Conservation (phyloP, 2,329 filamentous ascomycete species). For the Neocatenulostroma microsporum region DNA sequence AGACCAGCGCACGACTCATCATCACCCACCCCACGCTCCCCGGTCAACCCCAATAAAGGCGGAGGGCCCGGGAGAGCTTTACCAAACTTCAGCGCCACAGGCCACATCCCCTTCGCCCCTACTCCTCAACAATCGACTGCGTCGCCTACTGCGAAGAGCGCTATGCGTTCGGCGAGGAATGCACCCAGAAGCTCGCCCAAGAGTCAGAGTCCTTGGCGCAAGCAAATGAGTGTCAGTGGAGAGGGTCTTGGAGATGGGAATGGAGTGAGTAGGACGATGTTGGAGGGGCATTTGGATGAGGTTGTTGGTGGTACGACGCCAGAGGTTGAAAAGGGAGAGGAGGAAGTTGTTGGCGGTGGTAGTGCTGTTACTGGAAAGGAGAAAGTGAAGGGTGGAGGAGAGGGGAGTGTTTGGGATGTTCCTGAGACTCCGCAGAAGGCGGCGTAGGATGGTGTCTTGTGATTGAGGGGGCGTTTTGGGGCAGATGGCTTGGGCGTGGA, state of each 20-base stretch:
- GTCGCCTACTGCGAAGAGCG: not conserved
- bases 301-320: constrained; percentile 6
- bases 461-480: too few species aligned
- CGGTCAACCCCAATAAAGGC: constrained; percentile 1
- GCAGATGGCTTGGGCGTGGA: too few species aligned
- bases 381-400: constrained; percentile 12
- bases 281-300: constrained; percentile 2
- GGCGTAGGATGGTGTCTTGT: too few species aligned
- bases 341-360: too few species aligned
- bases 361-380: not conserved
- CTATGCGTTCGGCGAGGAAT: not conserved
- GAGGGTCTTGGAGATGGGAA: constrained; percentile 6
- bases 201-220: not conserved
- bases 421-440: constrained; percentile 37
- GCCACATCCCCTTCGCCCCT: constrained; percentile 27
- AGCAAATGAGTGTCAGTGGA: not conserved
- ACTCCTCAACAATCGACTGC: not conserved
- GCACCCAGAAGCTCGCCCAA: constrained; percentile 3
- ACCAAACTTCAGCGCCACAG: constrained; percentile 25
- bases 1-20: not conserved
- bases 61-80: constrained; percentile 9
- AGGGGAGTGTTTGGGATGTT: constrained; percentile 39
- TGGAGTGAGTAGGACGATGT: constrained; percentile 11
- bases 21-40: not conserved
- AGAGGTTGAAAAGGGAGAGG: not conserved